phyloP scores from a whole-genome alignment of 345 rosid genomes.

The Ceriops zippeliana region DNA sequence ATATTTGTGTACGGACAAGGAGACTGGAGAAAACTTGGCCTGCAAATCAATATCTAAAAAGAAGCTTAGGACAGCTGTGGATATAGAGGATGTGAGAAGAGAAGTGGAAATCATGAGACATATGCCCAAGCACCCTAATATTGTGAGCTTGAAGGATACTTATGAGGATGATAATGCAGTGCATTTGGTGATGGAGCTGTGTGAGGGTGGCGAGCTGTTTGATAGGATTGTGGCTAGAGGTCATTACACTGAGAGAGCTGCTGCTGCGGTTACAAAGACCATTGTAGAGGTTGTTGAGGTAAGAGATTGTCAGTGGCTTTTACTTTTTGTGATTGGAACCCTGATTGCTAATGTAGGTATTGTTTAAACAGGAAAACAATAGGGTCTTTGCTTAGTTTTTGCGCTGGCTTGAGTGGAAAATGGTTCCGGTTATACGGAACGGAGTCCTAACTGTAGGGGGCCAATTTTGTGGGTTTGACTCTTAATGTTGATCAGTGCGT shows the following conservation, averaged over 20 bases:
- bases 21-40: constrained; percentile 23
- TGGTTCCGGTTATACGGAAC: no score
- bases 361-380: not conserved
- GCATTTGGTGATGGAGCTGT: constrained; percentile 38
- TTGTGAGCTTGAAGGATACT: constrained; percentile 28
- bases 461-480: no score
- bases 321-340: not conserved
- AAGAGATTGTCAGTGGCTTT: not conserved
- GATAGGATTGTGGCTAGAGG: constrained; percentile 36
- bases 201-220: constrained; percentile 35
- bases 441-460: no score
- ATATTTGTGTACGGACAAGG: constrained; percentile 30
- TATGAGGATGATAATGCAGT: constrained; percentile 33
- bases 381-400: not conserved
- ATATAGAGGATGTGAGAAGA: constrained; percentile 35
- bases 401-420: no score
- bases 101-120: constrained; percentile 37
- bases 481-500: no score
- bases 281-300: constrained; percentile 42
- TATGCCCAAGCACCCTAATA: constrained; percentile 30
- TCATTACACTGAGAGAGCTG: constrained; percentile 38
- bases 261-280: constrained; percentile 34
- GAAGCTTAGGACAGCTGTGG: constrained; percentile 32
- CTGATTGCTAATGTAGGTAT: not conserved
- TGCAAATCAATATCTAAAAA: constrained; percentile 33